Percentiles rank a stretch among this genome's conserved stretches.
phyloP scores from a whole-genome alignment of 345 rosid species.

The Bruguiera parviflora region DNA sequence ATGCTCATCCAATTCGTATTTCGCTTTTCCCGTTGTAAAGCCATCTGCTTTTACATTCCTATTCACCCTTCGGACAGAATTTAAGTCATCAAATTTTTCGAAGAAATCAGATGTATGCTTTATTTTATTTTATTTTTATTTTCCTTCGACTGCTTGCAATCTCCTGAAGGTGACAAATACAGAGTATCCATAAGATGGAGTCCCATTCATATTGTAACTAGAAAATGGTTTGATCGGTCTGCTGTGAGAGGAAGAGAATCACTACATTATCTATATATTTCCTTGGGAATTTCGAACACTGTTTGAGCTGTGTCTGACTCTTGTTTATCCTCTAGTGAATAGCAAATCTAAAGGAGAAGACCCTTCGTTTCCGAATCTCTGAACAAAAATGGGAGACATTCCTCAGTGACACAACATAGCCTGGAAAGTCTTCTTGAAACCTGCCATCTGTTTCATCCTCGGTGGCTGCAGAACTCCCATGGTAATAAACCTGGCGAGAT shows the following conservation, averaged over 20 bases:
- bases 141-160: constrained; percentile 56
- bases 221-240: constrained; percentile 89
- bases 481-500: background rate
- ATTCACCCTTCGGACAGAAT: background rate
- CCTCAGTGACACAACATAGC: constrained; percentile 40
- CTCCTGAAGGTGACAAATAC: constrained; percentile 91
- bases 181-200: constrained; percentile 90
- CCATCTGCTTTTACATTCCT: too few species aligned
- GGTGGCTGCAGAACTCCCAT: constrained; percentile 30
- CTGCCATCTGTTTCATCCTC: constrained; percentile 35
- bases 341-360: constrained; percentile 87
- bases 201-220: constrained; percentile 62
- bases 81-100: background rate
- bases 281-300: background rate
- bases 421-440: constrained; percentile 43
- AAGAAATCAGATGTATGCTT: too few species aligned
- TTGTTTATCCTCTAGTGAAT: constrained; percentile 41
- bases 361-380: constrained; percentile 52
- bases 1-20: too few species aligned
- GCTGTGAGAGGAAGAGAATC: constrained; percentile 66
- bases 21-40: too few species aligned
- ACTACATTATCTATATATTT: constrained; percentile 13
- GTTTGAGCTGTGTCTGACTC: constrained; percentile 18
- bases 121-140: background rate
- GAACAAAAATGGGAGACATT: constrained; percentile 35